phyloP scores from a whole-genome alignment of 495 filamentous ascomycete species.

The Oleoguttula mirabilis region DNA sequence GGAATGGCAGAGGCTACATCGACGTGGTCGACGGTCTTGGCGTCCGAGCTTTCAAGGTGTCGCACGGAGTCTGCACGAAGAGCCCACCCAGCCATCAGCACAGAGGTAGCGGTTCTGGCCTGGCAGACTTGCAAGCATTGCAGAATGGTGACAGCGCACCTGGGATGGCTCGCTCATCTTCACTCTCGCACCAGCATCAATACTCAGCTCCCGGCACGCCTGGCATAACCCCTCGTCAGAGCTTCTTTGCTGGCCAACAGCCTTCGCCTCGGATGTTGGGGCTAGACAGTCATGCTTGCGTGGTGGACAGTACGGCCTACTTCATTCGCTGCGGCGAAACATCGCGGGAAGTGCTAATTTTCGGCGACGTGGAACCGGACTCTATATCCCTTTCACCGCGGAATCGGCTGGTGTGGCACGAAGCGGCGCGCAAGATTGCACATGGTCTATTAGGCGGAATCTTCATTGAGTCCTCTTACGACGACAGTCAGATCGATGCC shows the following conservation, averaged over 20 bases:
- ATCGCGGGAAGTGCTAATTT: slow-evolving; percentile 66
- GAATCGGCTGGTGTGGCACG: slow-evolving; percentile 66
- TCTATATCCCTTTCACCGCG: slow-evolving; percentile 68
- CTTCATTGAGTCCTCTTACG: slow-evolving; percentile 92
- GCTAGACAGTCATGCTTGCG: slow-evolving; percentile 16
- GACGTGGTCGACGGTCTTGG: slow-evolving; percentile 71
- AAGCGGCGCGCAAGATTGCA: slow-evolving; percentile 72
- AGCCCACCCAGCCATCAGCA: slow-evolving; percentile 34
- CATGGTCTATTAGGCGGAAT: slow-evolving; percentile 58
- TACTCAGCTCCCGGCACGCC: slow-evolving; percentile 23
- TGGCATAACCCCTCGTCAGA: slow-evolving; percentile 8
- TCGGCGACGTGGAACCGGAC: slow-evolving; percentile 92
- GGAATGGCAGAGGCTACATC: slow-evolving; percentile 64
- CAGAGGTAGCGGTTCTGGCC: slow-evolving; percentile 26
- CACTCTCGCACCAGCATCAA: slow-evolving; percentile 7
- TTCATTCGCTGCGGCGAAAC: slow-evolving; percentile 61
- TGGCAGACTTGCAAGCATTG: slow-evolving; percentile 38
- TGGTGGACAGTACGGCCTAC: slow-evolving; percentile 71
- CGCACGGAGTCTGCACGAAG: slow-evolving; percentile 78
- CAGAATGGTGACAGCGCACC: slow-evolving; percentile 24
- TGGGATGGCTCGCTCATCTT: slow-evolving; percentile 5
- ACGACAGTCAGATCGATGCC: slow-evolving; percentile 58
- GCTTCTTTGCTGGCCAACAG: slow-evolving; percentile 4
- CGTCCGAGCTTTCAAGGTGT: slow-evolving; percentile 66
- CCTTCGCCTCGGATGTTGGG: slow-evolving; percentile 11